A percentile compares a stretch with the other conserved stretches of the same genome.
These are phyloP conservation scores for Hydnomerulius pinastri DNA, from an alignment of 768 basidiomycete genomes.

Conservation along the genomic window DNA sequence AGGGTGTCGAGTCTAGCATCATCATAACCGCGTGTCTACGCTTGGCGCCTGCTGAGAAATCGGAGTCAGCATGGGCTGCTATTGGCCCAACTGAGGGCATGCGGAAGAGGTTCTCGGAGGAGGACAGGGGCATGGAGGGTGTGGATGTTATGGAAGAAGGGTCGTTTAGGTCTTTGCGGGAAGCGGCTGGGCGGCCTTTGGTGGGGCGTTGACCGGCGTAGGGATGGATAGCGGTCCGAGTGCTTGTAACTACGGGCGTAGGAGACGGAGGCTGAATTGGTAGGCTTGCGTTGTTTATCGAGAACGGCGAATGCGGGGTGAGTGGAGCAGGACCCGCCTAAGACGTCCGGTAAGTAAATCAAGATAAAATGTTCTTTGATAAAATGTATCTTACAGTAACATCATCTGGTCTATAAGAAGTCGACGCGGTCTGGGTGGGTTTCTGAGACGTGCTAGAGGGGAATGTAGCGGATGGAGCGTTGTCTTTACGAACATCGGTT, in stretches of 20 bases:
- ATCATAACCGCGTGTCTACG: conserved; percentile 80
- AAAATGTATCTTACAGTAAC: conserved; percentile 32
- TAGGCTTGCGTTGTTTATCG: conserved; percentile 16
- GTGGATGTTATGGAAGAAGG: conserved; percentile 16
- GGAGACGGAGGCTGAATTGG: conserved; percentile 22
- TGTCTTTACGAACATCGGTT: conserved; percentile 21
- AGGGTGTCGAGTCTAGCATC: conserved; percentile 60
- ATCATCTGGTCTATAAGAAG: conserved; percentile 21
- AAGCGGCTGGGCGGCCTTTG: conserved; percentile 28
- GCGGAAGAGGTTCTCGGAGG: conserved; percentile 34
- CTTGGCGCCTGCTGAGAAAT: conserved; percentile 60
- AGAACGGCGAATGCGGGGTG: conserved; percentile 35
- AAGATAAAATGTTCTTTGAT: background rate
- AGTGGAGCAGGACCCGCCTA: conserved; percentile 26
- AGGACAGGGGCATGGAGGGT: conserved; percentile 21
- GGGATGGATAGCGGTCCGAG: conserved; percentile 14
- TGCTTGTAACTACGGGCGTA: conserved; percentile 29
- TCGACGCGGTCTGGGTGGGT: conserved; percentile 12
- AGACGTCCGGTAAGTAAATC: conserved; percentile 5
- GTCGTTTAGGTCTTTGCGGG: conserved; percentile 32
- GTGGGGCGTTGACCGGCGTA: conserved; percentile 23
- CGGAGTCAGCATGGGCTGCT: conserved; percentile 34
- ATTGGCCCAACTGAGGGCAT: conserved; percentile 21
- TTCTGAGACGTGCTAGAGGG: conserved; percentile 20
- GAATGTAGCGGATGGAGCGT: conserved; percentile 15